These are phyloP conservation scores for Chaetomidium leptoderma DNA, from an alignment of 495 filamentous ascomycete species.

Conservation along the genomic window DNA sequence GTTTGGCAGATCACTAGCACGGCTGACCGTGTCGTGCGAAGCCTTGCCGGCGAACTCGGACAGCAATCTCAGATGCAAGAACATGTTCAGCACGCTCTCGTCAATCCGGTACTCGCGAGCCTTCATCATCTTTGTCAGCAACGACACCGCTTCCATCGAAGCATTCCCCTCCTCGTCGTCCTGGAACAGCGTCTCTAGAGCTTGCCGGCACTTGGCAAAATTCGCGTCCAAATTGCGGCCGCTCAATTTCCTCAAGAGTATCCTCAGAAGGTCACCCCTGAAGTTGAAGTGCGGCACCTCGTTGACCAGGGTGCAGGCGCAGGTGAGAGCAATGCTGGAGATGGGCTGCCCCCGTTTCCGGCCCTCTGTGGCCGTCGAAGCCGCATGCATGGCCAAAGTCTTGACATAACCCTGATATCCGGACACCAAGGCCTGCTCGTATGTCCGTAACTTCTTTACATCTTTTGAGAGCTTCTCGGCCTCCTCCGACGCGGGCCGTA, in stretches of 20 bases:
- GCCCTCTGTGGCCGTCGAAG: constrained; percentile 36
- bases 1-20: constrained; percentile 39
- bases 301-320: constrained; percentile 71
- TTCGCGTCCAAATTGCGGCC: constrained; percentile 61
- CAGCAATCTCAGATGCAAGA: constrained; percentile 82
- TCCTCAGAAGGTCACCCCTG: constrained; percentile 76
- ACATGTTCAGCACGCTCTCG: constrained; percentile 83
- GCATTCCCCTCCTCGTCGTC: constrained; percentile 84
- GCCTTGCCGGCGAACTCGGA: constrained; percentile 80
- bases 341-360: constrained; percentile 41
- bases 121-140: constrained; percentile 93
- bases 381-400: constrained; percentile 60
- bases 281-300: constrained; percentile 96
- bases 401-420: constrained; percentile 82
- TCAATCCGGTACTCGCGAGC: constrained; percentile 71
- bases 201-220: constrained; percentile 71
- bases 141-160: constrained; percentile 77
- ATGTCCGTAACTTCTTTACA: constrained; percentile 70
- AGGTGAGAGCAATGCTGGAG: constrained; percentile 72
- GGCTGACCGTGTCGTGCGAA: constrained; percentile 68
- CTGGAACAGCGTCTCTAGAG: constrained; percentile 75
- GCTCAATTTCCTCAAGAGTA: constrained; percentile 78
- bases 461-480: constrained; percentile 87
- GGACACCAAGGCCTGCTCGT: constrained; percentile 75
- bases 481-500: constrained; percentile 73